Conservation (phyloP, 1,284 basidiomycete species). For the Inonotus obliquus region DNA sequence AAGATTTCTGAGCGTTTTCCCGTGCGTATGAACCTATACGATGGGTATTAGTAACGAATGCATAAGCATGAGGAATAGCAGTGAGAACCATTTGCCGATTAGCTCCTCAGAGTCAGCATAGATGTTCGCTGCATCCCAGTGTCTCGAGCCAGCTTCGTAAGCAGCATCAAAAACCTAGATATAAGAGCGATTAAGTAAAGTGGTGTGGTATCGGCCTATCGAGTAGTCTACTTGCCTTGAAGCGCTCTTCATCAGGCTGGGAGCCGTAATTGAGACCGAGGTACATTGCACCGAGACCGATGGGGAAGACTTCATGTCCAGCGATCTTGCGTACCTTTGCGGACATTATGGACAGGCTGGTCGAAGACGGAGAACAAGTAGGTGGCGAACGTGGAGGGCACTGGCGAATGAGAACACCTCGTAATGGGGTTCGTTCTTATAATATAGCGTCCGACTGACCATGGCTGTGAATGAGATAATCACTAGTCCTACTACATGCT, state of each 20-base stretch:
- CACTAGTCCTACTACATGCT: too few relatives aligned
- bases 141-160: slow-evolving; percentile 34
- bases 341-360: background rate
- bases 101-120: slow-evolving; percentile 43
- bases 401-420: too few relatives aligned
- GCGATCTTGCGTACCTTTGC: slow-evolving; percentile 19
- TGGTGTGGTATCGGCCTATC: background rate
- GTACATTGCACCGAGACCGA: slow-evolving; percentile 19
- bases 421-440: too few relatives aligned
- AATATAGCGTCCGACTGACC: too few relatives aligned
- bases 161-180: slow-evolving; percentile 37
- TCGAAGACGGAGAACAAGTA: too few relatives aligned
- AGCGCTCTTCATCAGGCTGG: slow-evolving; percentile 23
- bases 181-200: background rate
- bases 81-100: slow-evolving; percentile 38
- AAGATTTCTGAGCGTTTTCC: slow-evolving; percentile 43
- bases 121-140: slow-evolving; percentile 40
- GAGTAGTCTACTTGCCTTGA: slow-evolving; percentile 16
- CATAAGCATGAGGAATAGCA: too few relatives aligned
- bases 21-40: slow-evolving; percentile 39
- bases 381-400: too few relatives aligned
- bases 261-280: slow-evolving; percentile 13
- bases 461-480: too few relatives aligned
- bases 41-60: too few relatives aligned
- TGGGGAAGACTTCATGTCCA: slow-evolving; percentile 12